These are phyloP conservation scores for Colletotrichum lindemuthianum DNA, from an alignment of 2,329 filamentous ascomycete genomes.

Conservation along the genomic window DNA sequence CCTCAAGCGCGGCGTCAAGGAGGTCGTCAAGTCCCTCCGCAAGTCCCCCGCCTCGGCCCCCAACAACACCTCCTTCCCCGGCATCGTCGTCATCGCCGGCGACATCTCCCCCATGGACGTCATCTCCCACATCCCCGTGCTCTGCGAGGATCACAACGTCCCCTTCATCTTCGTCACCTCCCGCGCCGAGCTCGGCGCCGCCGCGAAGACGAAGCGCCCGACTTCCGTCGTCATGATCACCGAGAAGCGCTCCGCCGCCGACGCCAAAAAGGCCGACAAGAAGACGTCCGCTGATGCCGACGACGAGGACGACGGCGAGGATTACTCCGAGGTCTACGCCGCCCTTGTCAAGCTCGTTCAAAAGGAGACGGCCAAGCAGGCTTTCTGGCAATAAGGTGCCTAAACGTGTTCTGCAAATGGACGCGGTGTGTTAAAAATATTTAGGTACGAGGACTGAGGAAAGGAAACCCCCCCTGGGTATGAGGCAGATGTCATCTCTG, in stretches of 20 bases:
- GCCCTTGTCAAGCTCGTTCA: constrained; percentile 73
- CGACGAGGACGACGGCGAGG: constrained; percentile 63
- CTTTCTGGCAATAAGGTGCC: constrained; percentile 54
- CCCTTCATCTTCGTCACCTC: constrained; percentile 96
- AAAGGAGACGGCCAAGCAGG: constrained; percentile 71
- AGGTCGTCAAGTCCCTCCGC: constrained; percentile 97
- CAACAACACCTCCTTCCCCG: constrained; percentile 70
- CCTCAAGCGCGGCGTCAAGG: constrained; percentile 97
- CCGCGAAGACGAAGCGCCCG: constrained; percentile 93
- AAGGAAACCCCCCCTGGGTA: background rate
- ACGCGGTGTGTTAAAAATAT: background rate
- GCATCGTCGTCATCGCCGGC: constrained; percentile 90
- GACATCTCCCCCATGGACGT: constrained; percentile 99
- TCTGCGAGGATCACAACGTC: constrained; percentile 97
- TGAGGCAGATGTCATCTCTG: too few relatives aligned
- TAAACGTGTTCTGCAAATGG: background rate
- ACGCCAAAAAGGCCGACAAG: constrained; percentile 55
- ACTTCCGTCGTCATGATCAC: constrained; percentile 95
- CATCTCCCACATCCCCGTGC: constrained; percentile 95
- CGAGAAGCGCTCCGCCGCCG: constrained; percentile 62
- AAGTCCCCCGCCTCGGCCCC: constrained; percentile 82
- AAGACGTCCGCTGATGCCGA: constrained; percentile 55
- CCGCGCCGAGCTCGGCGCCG: constrained; percentile 91
- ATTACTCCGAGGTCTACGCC: constrained; percentile 72
- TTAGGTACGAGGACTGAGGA: constrained; percentile 8